Evolutionary conservation across 1,139 yeast genomes (phyloP).

Genomic region (Lodderomyces orthopsilosis): DNA sequence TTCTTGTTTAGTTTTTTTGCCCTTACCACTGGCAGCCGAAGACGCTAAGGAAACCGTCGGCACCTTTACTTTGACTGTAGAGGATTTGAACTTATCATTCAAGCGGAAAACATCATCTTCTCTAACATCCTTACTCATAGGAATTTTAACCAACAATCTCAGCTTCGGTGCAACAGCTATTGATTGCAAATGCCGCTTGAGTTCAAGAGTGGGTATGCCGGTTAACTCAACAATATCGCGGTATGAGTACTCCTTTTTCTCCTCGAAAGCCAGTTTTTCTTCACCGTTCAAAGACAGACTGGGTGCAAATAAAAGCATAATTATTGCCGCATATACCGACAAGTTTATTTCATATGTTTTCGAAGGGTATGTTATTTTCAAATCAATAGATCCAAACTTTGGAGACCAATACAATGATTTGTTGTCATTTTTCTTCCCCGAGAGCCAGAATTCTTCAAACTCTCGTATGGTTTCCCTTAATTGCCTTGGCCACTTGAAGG

Average conservation of each 20-base stretch:
- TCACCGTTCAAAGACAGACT: constrained; percentile 47
- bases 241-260: constrained; percentile 41
- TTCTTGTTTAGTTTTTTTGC: constrained; percentile 35
- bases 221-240: constrained; percentile 66
- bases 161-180: constrained; percentile 83
- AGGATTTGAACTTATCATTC: constrained; percentile 69
- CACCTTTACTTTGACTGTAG: constrained; percentile 72
- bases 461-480: constrained; percentile 35
- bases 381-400: constrained; percentile 76
- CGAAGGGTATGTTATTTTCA: constrained; percentile 63
- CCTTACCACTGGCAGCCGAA: constrained; percentile 21
- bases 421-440: constrained; percentile 64
- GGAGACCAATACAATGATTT: constrained; percentile 83
- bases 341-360: constrained; percentile 76
- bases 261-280: constrained; percentile 42
- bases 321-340: constrained; percentile 77
- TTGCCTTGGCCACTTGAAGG: constrained; percentile 50
- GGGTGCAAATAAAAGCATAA: constrained; percentile 69
- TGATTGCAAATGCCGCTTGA: constrained; percentile 77
- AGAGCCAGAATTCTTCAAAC: constrained; percentile 45
- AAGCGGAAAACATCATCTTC: constrained; percentile 63
- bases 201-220: constrained; percentile 67
- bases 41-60: constrained; percentile 55
- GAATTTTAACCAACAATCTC: constrained; percentile 66
- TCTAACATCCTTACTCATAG: constrained; percentile 71